Evolutionary conservation across 352 stramenopile genomes (phyloP).

Genomic region (Pythium aphanidermatum): DNA sequence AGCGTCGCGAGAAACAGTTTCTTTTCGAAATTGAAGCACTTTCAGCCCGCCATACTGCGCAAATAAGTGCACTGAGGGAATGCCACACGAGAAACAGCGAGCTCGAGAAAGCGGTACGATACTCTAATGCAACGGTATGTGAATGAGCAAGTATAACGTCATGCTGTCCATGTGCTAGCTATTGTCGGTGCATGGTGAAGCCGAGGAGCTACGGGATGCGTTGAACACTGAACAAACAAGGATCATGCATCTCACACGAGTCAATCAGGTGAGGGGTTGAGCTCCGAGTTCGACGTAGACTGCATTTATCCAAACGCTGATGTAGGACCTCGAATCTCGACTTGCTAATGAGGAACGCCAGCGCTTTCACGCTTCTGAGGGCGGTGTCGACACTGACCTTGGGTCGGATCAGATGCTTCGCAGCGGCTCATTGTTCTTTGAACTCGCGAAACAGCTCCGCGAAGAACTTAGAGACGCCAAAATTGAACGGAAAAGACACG

Average conservation of each 20-base stretch:
- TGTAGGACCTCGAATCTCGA: conserved; percentile 28
- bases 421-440: conserved; percentile 37
- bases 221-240: conserved; percentile 27
- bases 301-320: no score
- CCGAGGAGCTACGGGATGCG: conserved; percentile 33
- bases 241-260: conserved; percentile 23
- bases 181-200: conserved; percentile 17
- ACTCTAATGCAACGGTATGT: neutral
- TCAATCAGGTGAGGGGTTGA: conserved; percentile 19
- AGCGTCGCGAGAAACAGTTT: conserved; percentile 20
- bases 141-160: no score
- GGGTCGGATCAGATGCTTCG: conserved; percentile 16
- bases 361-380: neutral
- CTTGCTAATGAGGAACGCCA: conserved; percentile 5
- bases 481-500: neutral
- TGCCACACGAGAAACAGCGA: conserved; percentile 6
- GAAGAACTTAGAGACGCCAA: conserved; percentile 6
- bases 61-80: conserved; percentile 8
- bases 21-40: conserved; percentile 18
- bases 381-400: neutral
- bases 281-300: neutral
- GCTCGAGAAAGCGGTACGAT: conserved; percentile 21
- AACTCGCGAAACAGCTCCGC: conserved; percentile 31
- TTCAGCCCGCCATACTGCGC: conserved; percentile 8
- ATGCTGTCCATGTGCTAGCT: conserved; percentile 13